Conservation (phyloP, 257 asterid genomes). For the Plectranthus barbatus region DNA sequence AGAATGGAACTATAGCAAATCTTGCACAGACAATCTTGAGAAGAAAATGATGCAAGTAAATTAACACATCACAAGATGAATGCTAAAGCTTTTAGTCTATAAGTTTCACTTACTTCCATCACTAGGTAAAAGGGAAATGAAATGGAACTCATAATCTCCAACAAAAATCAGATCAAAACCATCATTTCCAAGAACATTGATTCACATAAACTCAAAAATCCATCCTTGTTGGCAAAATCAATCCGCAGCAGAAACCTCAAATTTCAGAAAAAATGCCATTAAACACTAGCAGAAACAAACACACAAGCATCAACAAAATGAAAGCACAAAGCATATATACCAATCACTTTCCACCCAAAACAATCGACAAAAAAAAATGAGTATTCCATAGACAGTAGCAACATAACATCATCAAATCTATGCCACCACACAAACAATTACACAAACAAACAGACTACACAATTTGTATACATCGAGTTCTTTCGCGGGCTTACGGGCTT, state of each 20-base stretch:
- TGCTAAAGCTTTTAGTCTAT: neutral
- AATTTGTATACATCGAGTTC: neutral
- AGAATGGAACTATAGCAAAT: neutral
- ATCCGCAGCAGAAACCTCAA: neutral
- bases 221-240: neutral
- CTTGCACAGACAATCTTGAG: too few relatives aligned
- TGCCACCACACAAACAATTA: neutral
- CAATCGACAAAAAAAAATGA: neutral
- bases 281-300: neutral
- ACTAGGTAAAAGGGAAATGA: neutral
- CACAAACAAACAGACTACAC: neutral
- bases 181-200: neutral
- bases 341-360: neutral
- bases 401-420: neutral
- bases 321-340: neutral
- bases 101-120: neutral
- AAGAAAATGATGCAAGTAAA: too few relatives aligned
- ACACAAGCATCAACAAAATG: neutral
- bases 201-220: neutral
- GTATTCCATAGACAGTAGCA: neutral
- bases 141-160: neutral
- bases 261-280: neutral
- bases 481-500: conserved; percentile 59
- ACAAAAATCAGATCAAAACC: neutral
- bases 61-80: neutral